A percentile compares a stretch with the other conserved stretches of the same genome.
These are phyloP conservation scores for Cymbopogon citratus DNA, from an alignment of 176 grass and related monocot genomes.

Conservation along the genomic window DNA sequence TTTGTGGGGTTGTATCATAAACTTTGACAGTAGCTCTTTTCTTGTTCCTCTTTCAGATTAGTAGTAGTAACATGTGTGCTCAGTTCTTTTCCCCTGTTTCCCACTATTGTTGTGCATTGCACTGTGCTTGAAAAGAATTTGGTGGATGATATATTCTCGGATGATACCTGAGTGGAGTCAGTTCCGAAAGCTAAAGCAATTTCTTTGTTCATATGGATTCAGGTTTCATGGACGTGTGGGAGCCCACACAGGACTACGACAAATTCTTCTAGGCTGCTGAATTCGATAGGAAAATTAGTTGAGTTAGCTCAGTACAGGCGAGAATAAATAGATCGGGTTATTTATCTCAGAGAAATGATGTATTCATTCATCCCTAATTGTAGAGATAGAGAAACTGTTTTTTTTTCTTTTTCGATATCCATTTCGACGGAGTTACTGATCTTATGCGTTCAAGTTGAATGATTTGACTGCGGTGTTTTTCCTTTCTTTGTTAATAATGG, in stretches of 20 bases:
- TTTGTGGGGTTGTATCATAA: background rate
- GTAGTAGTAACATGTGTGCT: background rate
- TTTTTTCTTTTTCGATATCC: background rate
- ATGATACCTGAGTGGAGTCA: background rate
- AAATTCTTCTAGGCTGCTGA: constrained; percentile 46
- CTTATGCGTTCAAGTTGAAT: constrained; percentile 9
- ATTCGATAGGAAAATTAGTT: constrained; percentile 3
- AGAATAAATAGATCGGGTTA: constrained; percentile 32
- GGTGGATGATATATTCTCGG: background rate
- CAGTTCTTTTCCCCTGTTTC: too few relatives aligned
- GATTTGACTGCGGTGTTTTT: background rate
- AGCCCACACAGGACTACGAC: constrained; percentile 50
- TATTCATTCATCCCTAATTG: constrained; percentile 1
- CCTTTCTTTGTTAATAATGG: too few relatives aligned
- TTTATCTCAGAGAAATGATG: constrained; percentile 3
- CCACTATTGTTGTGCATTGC: background rate
- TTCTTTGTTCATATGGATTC: constrained; percentile 6
- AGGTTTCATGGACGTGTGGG: constrained; percentile 69
- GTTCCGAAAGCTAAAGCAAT: background rate
- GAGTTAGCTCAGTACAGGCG: constrained; percentile 32
- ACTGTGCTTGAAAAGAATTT: background rate
- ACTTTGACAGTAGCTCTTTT: background rate
- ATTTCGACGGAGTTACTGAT: constrained; percentile 21
- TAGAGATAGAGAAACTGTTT: constrained; percentile 16
- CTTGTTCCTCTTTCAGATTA: background rate